These are phyloP conservation scores for Macrophomina tecta DNA, from an alignment of 2,329 filamentous ascomycete genomes.

Conservation along the genomic window DNA sequence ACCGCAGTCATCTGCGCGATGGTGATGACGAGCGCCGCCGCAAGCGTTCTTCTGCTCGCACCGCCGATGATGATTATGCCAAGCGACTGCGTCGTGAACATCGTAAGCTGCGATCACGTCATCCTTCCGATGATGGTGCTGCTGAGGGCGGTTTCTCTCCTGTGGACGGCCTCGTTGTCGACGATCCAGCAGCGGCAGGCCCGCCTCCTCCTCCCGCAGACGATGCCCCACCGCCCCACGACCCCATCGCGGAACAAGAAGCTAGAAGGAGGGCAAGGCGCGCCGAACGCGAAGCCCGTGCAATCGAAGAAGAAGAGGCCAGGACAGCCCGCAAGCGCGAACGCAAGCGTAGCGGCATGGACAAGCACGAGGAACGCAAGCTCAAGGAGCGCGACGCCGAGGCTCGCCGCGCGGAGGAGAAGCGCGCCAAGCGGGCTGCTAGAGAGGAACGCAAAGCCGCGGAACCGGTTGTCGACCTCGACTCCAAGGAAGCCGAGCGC, in stretches of 20 bases:
- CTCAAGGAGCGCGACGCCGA: constrained; percentile 38
- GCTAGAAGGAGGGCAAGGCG: constrained; percentile 41
- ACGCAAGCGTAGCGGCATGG: not conserved
- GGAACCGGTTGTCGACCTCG: not conserved
- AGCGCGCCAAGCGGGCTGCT: constrained; percentile 43
- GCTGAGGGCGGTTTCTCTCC: not conserved
- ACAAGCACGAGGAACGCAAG: constrained; percentile 23
- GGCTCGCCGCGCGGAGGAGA: constrained; percentile 47
- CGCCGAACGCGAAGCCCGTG: constrained; percentile 34
- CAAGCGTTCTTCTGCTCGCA: constrained; percentile 45
- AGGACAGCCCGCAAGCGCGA: constrained; percentile 1
- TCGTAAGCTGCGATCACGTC: constrained; percentile 18
- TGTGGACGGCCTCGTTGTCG: not conserved
- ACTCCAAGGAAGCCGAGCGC: constrained; percentile 31
- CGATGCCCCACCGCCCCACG: not conserved
- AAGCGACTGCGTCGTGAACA: constrained; percentile 26
- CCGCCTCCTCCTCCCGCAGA: not conserved
- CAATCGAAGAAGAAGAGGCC: constrained; percentile 25
- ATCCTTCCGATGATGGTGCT: constrained; percentile 6
- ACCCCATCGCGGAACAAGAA: constrained; percentile 34
- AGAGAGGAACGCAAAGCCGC: constrained; percentile 39
- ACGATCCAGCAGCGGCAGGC: not conserved
- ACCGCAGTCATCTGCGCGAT: constrained; percentile 40
- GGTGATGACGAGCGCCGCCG: constrained; percentile 45
- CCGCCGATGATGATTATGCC: constrained; percentile 38